Conservation (phyloP, 768 basidiomycete genomes). For the Gelatoporia subvermispora region DNA sequence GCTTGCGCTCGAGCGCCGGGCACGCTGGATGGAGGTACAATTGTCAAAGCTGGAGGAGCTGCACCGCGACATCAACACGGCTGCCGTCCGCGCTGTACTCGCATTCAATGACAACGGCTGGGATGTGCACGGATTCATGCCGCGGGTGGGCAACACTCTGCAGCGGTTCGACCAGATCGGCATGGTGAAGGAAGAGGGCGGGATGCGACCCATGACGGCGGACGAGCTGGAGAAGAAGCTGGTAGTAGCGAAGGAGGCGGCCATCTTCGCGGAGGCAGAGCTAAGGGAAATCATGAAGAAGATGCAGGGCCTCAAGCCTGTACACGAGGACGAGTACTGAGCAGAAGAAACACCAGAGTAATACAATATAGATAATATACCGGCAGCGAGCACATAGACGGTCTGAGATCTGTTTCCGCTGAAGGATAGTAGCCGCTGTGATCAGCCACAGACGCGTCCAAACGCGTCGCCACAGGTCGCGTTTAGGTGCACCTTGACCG, state of each 20-base stretch:
- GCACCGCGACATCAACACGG: constrained; percentile 86
- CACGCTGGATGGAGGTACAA: constrained; percentile 91
- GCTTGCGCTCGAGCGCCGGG: constrained; percentile 80
- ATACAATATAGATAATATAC: not conserved
- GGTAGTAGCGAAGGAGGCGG: constrained; percentile 63
- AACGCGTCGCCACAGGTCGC: not conserved
- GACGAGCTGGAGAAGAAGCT: constrained; percentile 77
- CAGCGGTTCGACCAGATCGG: constrained; percentile 66
- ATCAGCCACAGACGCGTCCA: not conserved
- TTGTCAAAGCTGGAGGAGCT: constrained; percentile 84
- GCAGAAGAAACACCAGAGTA: not conserved
- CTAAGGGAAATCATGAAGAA: constrained; percentile 71
- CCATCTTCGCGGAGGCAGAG: constrained; percentile 68
- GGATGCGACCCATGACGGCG: constrained; percentile 48
- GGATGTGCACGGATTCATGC: constrained; percentile 67
- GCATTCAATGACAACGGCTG: constrained; percentile 84
- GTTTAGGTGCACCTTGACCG: not conserved
- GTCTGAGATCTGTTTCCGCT: too few species aligned
- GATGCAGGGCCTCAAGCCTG: constrained; percentile 52
- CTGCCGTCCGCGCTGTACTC: constrained; percentile 76
- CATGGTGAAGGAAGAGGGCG: constrained; percentile 40
- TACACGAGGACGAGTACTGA: constrained; percentile 28
- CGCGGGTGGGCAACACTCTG: constrained; percentile 64
- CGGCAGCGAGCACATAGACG: not conserved
- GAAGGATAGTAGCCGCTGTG: not conserved